Percentiles rank a stretch among this genome's conserved stretches.
Conservation (phyloP, 768 basidiomycete genomes). For the Amanita muscaria region DNA sequence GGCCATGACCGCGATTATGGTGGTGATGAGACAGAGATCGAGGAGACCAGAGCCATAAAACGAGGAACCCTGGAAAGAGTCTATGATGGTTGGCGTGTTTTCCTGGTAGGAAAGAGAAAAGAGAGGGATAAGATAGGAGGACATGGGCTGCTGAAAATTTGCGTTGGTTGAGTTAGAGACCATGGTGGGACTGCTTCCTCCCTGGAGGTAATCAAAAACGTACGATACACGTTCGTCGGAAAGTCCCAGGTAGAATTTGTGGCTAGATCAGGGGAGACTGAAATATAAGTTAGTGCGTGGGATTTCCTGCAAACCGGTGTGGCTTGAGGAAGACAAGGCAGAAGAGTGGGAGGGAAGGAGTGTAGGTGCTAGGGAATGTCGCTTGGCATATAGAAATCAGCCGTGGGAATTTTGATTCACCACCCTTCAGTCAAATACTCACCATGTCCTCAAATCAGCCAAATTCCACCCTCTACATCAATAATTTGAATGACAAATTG, state of each 20-base stretch:
- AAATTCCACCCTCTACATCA: conserved; percentile 83
- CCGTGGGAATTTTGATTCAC: conserved; percentile 3
- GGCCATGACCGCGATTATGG: conserved; percentile 85
- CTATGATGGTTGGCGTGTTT: conserved; percentile 42
- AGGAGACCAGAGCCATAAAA: conserved; percentile 69
- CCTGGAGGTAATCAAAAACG: not conserved
- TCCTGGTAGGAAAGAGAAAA: conserved; percentile 66
- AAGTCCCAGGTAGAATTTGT: not conserved
- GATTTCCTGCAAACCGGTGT: not conserved
- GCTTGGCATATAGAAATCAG: not conserved
- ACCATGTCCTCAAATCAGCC: conserved; percentile 30
- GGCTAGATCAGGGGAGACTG: not conserved
- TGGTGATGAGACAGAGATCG: conserved; percentile 73
- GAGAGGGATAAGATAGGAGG: conserved; percentile 55
- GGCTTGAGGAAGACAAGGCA: not conserved
- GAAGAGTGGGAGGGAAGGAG: too few species aligned
- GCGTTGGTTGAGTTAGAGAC: too few species aligned
- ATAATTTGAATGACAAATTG: conserved; percentile 88
- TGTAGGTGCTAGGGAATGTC: not conserved
- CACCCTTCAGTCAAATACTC: not conserved
- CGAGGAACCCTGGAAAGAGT: conserved; percentile 62
- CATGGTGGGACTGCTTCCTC: not conserved
- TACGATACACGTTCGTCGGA: conserved; percentile 4
- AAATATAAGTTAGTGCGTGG: not conserved
- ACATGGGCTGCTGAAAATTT: conserved; percentile 40